Percentiles rank a stretch among this genome's conserved stretches.
These are phyloP conservation scores for Wickerhamomyces silvicola DNA, from an alignment of 805 yeast species.

Conservation along the genomic window DNA sequence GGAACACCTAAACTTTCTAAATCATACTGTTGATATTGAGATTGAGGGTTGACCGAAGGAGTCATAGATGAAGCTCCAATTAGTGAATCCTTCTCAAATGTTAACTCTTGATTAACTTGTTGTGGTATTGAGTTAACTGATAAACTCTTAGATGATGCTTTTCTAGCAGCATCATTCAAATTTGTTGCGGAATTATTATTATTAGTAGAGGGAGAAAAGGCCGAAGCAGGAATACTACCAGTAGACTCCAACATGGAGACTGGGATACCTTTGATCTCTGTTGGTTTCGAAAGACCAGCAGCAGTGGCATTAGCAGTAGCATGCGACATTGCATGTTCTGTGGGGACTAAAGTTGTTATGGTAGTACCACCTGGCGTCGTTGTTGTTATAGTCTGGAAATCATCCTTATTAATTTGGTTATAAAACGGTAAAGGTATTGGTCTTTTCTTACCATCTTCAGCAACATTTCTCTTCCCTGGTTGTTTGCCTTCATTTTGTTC, in stretches of 20 bases:
- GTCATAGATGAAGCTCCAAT: slow-evolving; percentile 11
- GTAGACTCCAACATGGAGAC: slow-evolving; percentile 71
- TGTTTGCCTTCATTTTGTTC: slow-evolving; percentile 27
- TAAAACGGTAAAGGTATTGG: slow-evolving; percentile 74
- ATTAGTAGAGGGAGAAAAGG: not conserved
- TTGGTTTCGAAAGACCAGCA: slow-evolving; percentile 45
- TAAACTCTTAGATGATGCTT: too few species aligned
- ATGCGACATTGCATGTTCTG: slow-evolving; percentile 63
- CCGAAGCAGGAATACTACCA: slow-evolving; percentile 44
- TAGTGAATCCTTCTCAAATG: slow-evolving; percentile 14
- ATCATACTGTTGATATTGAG: slow-evolving; percentile 9
- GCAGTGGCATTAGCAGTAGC: slow-evolving; percentile 54
- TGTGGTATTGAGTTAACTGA: too few species aligned
- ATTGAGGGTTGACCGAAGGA: not conserved
- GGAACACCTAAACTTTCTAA: slow-evolving; percentile 10
- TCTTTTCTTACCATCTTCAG: slow-evolving; percentile 16
- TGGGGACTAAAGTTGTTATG: slow-evolving; percentile 81
- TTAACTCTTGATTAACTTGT: too few species aligned
- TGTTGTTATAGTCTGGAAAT: slow-evolving; percentile 75
- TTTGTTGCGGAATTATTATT: not conserved
- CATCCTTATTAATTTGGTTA: slow-evolving; percentile 84
- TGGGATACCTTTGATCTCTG: slow-evolving; percentile 65
- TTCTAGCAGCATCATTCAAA: not conserved
- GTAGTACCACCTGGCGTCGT: slow-evolving; percentile 94
- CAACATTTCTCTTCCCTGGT: slow-evolving; percentile 24